Evolutionary conservation across 306 rosid species (phyloP).

Genomic region (Carpinus fangiana): DNA sequence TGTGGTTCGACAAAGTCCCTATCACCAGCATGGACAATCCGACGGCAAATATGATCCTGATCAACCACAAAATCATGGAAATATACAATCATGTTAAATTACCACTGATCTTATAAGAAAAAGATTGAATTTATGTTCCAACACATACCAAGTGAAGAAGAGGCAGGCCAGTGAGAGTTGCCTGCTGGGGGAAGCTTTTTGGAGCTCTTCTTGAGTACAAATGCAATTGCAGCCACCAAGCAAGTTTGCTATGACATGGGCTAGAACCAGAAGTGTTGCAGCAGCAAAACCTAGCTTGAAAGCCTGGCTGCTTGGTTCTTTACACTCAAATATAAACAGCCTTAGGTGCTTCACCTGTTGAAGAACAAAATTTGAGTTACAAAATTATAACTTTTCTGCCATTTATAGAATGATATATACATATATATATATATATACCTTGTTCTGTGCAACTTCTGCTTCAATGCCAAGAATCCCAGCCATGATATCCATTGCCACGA

Average conservation of each 20-base stretch:
- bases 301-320: constrained; percentile 82
- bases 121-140: too few relatives aligned
- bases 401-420: not conserved
- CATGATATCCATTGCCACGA: constrained; percentile 68
- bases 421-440: constrained; percentile 46
- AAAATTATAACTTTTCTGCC: not conserved
- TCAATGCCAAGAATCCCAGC: constrained; percentile 93
- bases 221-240: constrained; percentile 85
- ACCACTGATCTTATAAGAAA: too few relatives aligned
- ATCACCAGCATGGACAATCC: constrained; percentile 90
- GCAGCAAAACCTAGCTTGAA: constrained; percentile 82
- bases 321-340: constrained; percentile 92
- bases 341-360: constrained; percentile 78
- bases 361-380: not conserved
- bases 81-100: too few relatives aligned
- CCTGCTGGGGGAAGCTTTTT: constrained; percentile 63
- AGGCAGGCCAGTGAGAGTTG: constrained; percentile 77
- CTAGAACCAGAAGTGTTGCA: constrained; percentile 57
- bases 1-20: constrained; percentile 82
- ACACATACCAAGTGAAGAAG: constrained; percentile 70
- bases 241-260: constrained; percentile 74
- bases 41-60: constrained; percentile 67
- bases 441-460: constrained; percentile 85
- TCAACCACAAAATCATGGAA: constrained; percentile 10
- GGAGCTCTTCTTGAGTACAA: constrained; percentile 80